phyloP scores from a whole-genome alignment of 495 filamentous ascomycete species.

The Cercophora scortea region DNA sequence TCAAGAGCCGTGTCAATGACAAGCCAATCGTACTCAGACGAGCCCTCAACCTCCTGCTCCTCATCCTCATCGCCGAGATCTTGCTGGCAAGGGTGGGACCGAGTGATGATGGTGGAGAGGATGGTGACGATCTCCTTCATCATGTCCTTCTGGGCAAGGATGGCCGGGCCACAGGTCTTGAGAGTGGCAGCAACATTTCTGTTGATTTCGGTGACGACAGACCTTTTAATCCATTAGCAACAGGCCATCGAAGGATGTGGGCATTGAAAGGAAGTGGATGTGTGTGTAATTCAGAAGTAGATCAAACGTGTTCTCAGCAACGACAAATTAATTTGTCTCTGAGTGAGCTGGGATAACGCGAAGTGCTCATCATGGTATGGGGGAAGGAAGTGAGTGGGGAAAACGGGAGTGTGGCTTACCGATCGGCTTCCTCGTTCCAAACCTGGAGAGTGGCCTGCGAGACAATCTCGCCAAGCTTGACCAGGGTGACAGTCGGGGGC shows the following conservation, averaged over 20 bases:
- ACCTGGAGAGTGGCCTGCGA: slow-evolving; percentile 74
- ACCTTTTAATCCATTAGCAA: slow-evolving; percentile 47
- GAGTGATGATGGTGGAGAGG: slow-evolving; percentile 70
- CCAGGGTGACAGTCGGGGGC: slow-evolving; percentile 64
- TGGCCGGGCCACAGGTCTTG: slow-evolving; percentile 82
- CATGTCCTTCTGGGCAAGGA: slow-evolving; percentile 63
- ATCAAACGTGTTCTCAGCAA: slow-evolving; percentile 81
- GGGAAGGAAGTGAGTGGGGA: slow-evolving; percentile 5
- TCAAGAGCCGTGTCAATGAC: slow-evolving; percentile 91
- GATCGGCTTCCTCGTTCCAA: slow-evolving; percentile 85
- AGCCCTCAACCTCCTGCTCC: slow-evolving; percentile 57
- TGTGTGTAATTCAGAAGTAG: slow-evolving; percentile 19
- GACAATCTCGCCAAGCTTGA: slow-evolving; percentile 82
- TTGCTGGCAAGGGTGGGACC: slow-evolving; percentile 85
- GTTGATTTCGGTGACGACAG: slow-evolving; percentile 90
- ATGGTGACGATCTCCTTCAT: slow-evolving; percentile 52
- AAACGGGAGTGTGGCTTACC: slow-evolving; percentile 52
- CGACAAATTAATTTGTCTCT: slow-evolving; percentile 65
- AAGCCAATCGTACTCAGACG: slow-evolving; percentile 95
- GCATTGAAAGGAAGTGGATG: neutral
- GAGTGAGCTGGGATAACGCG: slow-evolving; percentile 99
- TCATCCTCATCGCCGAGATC: slow-evolving; percentile 77
- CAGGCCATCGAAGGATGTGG: neutral
- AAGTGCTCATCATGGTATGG: slow-evolving; percentile 71
- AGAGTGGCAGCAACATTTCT: slow-evolving; percentile 88